Evolutionary conservation across 1,139 yeast species (phyloP).

Genomic region (Lodderomyces pseudojiufengensis): DNA sequence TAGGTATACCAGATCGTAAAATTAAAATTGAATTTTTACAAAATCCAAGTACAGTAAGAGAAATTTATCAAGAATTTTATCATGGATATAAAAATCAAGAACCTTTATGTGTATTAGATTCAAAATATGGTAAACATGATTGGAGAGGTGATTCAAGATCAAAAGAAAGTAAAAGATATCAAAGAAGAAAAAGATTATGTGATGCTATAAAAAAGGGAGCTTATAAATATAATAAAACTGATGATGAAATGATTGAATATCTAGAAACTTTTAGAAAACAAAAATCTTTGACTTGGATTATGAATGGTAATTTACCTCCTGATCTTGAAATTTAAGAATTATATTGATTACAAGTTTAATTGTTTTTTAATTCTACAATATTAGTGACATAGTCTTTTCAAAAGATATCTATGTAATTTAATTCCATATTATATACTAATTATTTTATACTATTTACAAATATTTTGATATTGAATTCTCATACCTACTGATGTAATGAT

Average conservation of each 20-base stretch:
- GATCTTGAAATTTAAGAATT: conserved; percentile 24
- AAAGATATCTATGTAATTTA: too few relatives aligned
- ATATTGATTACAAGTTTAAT: neutral
- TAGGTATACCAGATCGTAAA: conserved; percentile 22
- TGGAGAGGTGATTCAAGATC: conserved; percentile 50
- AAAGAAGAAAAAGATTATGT: conserved; percentile 43
- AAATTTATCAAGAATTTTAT: conserved; percentile 45
- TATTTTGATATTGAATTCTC: too few relatives aligned
- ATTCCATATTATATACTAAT: neutral
- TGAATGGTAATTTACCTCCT: conserved; percentile 46
- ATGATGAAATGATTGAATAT: conserved; percentile 41
- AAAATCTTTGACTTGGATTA: conserved; percentile 46
- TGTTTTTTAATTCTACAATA: neutral
- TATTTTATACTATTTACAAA: too few relatives aligned
- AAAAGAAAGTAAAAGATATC: conserved; percentile 45
- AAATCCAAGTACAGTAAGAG: conserved; percentile 45
- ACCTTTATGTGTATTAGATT: conserved; percentile 43
- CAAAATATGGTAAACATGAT: conserved; percentile 41
- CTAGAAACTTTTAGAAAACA: conserved; percentile 45
- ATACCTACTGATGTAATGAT: too few relatives aligned
- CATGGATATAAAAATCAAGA: conserved; percentile 47
- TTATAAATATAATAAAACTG: conserved; percentile 38
- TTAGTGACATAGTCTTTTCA: neutral
- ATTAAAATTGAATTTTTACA: conserved; percentile 40
- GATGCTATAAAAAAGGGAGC: conserved; percentile 45